Conservation (phyloP, 768 basidiomycete species). For the Suillus fuscotomentosus region DNA sequence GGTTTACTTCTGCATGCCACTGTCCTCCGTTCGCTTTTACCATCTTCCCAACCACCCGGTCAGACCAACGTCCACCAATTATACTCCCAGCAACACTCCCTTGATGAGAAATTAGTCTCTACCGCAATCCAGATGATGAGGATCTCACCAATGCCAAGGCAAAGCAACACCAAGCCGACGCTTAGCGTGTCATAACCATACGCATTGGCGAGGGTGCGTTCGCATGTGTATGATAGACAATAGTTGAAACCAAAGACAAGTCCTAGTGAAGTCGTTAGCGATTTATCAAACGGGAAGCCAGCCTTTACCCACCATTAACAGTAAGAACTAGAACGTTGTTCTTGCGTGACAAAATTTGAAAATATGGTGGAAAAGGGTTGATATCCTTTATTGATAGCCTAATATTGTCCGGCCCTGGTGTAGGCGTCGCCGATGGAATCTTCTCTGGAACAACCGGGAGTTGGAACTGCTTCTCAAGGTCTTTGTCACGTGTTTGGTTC, state of each 20-base stretch:
- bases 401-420: constrained; percentile 29
- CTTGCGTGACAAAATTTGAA: constrained; percentile 50
- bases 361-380: constrained; percentile 70
- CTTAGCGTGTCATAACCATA: constrained; percentile 70
- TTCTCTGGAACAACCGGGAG: constrained; percentile 27
- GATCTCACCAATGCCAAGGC: constrained; percentile 64
- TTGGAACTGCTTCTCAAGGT: constrained; percentile 14
- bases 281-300: background rate
- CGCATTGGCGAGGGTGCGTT: constrained; percentile 59
- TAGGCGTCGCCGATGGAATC: constrained; percentile 12
- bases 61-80: constrained; percentile 59
- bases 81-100: constrained; percentile 55
- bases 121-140: background rate
- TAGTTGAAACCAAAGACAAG: constrained; percentile 72
- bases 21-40: constrained; percentile 45
- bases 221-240: constrained; percentile 69
- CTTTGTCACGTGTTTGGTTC: constrained; percentile 13
- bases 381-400: constrained; percentile 65
- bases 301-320: constrained; percentile 17
- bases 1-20: constrained; percentile 63
- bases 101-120: constrained; percentile 5
- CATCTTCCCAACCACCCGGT: constrained; percentile 42
- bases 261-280: constrained; percentile 38
- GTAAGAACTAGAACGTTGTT: constrained; percentile 69
- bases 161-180: constrained; percentile 74